Evolutionary conservation across 1,139 yeast genomes (phyloP), one percentile per base, ranked within the genome.

Genomic region (Candida mesenterica): DNA sequence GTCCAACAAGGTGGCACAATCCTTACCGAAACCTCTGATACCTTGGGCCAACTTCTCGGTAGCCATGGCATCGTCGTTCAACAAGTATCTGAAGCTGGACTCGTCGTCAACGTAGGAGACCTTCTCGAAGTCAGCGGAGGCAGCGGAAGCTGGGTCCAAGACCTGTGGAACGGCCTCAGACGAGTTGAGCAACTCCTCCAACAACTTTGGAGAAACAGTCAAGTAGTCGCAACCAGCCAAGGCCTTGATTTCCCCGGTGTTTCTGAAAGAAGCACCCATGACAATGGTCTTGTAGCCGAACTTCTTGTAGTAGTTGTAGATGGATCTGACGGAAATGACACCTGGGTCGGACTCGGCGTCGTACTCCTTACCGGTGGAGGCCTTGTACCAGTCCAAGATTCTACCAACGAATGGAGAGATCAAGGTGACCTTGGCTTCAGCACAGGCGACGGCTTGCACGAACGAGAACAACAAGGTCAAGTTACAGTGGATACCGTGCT

Each of bases 191-290:
- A 92, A 80, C 71, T 88, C 86, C 70, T 90, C 97, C 67, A 92
- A 81, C 58, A 92, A 77, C 63, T 77, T 78, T 62, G 98, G 98
- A 54, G 98, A 78, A 58, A 92, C 90, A 61, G 99, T 92, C 72
- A 92, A 77, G 79, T 71, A 94, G 67, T 92, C 99, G 62, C 88
- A 85, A 67, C 98, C 99, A 47, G 98, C 97, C 57, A 92, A 78
- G 53, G 95, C 96, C 71, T 83, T 85, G 72, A 92, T 89, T 75
- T 92, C 98, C 52, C 94, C 97, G 49, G 76, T 71, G 77, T 90
- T 94, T 82, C 99, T 90, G 90, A 92, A 92, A 42, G 97, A 90
- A 45, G 99, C 99, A 69, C 98, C 99, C 98, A 92, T 92, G 60
- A 92, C 98, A 64, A 92, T 90, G 68, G 98, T 92, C 59, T 92